Conservation (phyloP, 2,329 filamentous ascomycete species). For the Colletotrichum sp. region DNA sequence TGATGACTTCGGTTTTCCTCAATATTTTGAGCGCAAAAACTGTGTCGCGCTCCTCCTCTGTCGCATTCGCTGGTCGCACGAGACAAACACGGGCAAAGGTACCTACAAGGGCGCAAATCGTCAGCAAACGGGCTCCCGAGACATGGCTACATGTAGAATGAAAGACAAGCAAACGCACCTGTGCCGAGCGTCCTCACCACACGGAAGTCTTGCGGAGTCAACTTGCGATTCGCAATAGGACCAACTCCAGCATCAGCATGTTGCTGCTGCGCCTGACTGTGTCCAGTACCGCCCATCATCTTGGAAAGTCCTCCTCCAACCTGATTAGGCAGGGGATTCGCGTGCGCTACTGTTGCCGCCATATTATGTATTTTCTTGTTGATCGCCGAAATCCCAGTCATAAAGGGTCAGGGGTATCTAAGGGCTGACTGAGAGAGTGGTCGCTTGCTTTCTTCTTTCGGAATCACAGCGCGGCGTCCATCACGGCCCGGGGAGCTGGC, state of each 20-base stretch:
- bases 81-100: conserved; percentile 86
- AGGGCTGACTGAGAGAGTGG: not conserved
- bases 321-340: conserved; percentile 11
- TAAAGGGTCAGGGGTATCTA: not conserved
- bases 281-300: conserved; percentile 12
- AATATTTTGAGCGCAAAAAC: conserved; percentile 86
- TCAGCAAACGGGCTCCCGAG: conserved; percentile 13
- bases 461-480: conserved; percentile 7
- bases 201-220: conserved; percentile 66
- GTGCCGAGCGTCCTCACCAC: conserved; percentile 79
- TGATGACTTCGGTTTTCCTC: conserved; percentile 75
- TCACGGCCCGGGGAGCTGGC: not conserved
- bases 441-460: not conserved
- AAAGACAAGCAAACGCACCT: conserved; percentile 49
- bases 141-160: not conserved
- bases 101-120: conserved; percentile 46
- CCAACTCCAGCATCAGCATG: conserved; percentile 16
- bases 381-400: conserved; percentile 14
- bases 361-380: conserved; percentile 18
- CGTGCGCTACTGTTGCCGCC: conserved; percentile 21
- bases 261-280: conserved; percentile 2
- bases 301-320: conserved; percentile 16
- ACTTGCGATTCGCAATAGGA: conserved; percentile 23
- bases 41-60: conserved; percentile 59
- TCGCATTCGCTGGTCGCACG: conserved; percentile 65